Evolutionary conservation across 2,329 filamentous ascomycete genomes (phyloP).

Genomic region (Colletotrichum australisinense): DNA sequence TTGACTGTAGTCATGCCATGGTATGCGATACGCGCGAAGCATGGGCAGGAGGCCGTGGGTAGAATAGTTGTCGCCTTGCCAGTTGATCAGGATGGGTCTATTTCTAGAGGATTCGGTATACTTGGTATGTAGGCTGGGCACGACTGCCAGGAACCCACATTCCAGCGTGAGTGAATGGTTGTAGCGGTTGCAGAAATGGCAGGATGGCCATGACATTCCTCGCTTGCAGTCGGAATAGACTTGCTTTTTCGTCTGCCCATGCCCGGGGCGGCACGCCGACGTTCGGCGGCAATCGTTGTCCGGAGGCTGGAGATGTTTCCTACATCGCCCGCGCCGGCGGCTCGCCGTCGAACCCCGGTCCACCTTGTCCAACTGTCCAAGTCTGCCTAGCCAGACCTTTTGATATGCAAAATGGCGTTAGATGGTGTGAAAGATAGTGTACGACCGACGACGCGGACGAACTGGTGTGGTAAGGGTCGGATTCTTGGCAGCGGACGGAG

Average conservation of each 20-base stretch:
- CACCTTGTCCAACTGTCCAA: neutral
- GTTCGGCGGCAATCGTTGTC: neutral
- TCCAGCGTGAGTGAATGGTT: neutral
- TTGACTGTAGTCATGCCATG: constrained; percentile 21
- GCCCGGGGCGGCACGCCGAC: neutral
- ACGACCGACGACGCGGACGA: neutral
- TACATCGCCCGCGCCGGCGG: neutral
- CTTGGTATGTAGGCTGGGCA: neutral
- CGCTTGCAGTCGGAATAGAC: neutral
- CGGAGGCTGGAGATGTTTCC: neutral
- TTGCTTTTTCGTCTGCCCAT: constrained; percentile 15
- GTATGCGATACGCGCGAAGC: constrained; percentile 1
- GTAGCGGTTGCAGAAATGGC: neutral
- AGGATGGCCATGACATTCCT: neutral
- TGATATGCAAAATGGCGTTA: neutral
- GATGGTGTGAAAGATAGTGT: neutral
- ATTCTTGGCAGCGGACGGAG: constrained; percentile 22
- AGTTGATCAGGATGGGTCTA: neutral
- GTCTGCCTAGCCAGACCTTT: neutral
- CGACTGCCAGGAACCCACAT: constrained; percentile 12
- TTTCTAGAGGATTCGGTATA: neutral
- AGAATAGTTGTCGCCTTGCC: constrained; percentile 7
- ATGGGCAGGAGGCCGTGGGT: neutral
- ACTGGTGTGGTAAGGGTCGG: neutral
- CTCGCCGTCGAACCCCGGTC: neutral